Conservation (phyloP, 2,329 filamentous ascomycete species). For the Magnaporthiopsis poae region DNA sequence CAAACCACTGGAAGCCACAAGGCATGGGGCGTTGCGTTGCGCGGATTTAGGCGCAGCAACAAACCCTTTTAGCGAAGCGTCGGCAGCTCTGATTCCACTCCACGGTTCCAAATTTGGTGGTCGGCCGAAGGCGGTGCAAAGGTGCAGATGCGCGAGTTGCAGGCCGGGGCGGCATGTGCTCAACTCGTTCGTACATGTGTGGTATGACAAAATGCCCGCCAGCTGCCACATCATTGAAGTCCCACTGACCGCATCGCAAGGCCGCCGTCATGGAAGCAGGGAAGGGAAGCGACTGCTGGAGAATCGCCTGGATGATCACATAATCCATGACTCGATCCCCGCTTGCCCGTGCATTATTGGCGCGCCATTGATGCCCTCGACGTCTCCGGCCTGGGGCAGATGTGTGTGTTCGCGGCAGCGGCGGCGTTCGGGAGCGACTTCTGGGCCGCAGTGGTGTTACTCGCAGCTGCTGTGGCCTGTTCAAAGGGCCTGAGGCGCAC, state of each 20-base stretch:
- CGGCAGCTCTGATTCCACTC: too few species aligned
- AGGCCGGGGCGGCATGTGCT: background rate
- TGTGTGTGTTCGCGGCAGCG: too few species aligned
- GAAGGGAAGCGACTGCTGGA: background rate
- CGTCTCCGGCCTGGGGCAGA: background rate
- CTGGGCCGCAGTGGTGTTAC: background rate
- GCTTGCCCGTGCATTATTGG: too few species aligned
- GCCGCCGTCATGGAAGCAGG: background rate
- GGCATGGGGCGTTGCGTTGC: background rate
- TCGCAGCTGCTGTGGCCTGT: background rate
- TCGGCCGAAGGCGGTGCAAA: background rate
- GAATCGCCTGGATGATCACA: background rate
- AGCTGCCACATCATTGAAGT: background rate
- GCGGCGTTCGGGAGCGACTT: background rate
- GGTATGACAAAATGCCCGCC: background rate
- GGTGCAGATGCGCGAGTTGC: too few species aligned
- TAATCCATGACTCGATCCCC: background rate
- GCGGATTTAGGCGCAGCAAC: background rate
- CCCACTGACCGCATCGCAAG: background rate
- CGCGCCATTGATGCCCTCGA: background rate
- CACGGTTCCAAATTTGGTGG: background rate
- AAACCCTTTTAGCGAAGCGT: background rate
- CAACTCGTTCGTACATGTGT: background rate
- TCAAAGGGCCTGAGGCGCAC: background rate
- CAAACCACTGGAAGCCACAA: too few species aligned